Evolutionary conservation across 192 early-diverging fungal species (phyloP), one percentile per base, ranked within the genome.

Genomic region (Irineochytrium annulatum): DNA sequence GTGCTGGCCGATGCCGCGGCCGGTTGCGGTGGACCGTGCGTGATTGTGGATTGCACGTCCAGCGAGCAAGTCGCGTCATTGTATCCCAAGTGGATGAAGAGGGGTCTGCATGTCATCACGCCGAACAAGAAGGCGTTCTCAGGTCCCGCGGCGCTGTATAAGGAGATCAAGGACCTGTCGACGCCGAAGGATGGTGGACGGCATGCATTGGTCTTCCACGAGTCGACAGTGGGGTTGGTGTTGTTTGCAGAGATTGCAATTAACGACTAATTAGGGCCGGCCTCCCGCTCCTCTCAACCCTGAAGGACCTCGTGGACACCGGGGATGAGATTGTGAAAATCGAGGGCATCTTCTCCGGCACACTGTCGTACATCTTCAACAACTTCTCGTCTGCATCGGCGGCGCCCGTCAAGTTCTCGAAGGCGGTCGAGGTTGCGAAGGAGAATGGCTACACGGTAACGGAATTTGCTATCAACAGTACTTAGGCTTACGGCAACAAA

Each of bases 91-190:
- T 96, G 91, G 89, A 73, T 97, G 31, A 53, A 73, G 34, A 69
- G 63, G 54, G 93, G 94, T 26, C 69, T 95, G 43, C 86, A 89
- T 63, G 71, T 99, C 16, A 93, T 96, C 33, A 97, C 96, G 1
- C 96, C 96, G 37, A 99, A 99, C 88, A 99, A 99, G 77, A 96
- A 96, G 79, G 94, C 71, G 6, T 99, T 97, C 67, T 92, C 91
- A 16, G 84, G 88, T 34, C 69, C 84, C 33, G 35, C 86, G 28
- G 59, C 57, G 13, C 74, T 95, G 17, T 99, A 84, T 74, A 78
- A 82, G 33, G 79, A 79, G 53, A 96, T 97, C 63, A 70, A 78
- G 59, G 66, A 78, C 19, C 43, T 44, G 2, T 43, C 62, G 41
- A 32, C 57, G 13, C 13, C 58, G 11, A 67, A 53, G 30, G 30